Percentiles rank a stretch among this genome's conserved stretches.
These are phyloP conservation scores for Skeletonema potamos DNA, from an alignment of 108 stramenopile species.

Conservation along the genomic window DNA sequence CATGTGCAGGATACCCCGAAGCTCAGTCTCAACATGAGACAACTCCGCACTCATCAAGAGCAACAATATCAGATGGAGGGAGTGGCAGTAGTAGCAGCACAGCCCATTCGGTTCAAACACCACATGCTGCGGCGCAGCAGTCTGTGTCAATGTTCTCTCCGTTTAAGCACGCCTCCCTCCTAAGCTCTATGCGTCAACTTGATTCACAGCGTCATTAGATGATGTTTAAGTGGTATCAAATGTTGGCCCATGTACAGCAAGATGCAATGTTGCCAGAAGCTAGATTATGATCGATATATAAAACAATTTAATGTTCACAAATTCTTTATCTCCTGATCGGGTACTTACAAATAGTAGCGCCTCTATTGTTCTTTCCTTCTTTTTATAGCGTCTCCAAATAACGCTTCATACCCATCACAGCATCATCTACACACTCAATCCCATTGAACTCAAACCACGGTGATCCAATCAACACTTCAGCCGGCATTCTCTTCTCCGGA, in stretches of 20 bases:
- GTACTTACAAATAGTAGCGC: not conserved
- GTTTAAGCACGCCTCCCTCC: not conserved
- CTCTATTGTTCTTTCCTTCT: not conserved
- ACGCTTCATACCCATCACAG: conserved; percentile 27
- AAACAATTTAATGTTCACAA: not conserved
- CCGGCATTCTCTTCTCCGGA: conserved; percentile 73
- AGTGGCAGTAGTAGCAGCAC: not conserved
- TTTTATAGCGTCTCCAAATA: conserved; percentile 28
- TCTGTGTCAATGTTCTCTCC: not conserved
- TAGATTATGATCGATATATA: not conserved
- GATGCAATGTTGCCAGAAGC: no score
- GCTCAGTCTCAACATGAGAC: not conserved
- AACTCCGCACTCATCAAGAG: not conserved
- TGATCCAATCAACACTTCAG: conserved; percentile 54
- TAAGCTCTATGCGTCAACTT: conserved; percentile 1
- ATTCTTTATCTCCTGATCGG: not conserved
- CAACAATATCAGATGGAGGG: not conserved
- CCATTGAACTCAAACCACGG: conserved; percentile 61
- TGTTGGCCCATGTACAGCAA: not conserved
- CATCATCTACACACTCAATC: conserved; percentile 38
- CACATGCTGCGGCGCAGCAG: not conserved
- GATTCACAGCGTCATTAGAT: conserved; percentile 3
- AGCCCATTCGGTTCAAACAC: not conserved
- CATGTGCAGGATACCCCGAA: not conserved
- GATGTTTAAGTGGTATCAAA: not conserved